Evolutionary conservation across 163 green algal species (phyloP).

Genomic region (Scenedesmus sp.): DNA sequence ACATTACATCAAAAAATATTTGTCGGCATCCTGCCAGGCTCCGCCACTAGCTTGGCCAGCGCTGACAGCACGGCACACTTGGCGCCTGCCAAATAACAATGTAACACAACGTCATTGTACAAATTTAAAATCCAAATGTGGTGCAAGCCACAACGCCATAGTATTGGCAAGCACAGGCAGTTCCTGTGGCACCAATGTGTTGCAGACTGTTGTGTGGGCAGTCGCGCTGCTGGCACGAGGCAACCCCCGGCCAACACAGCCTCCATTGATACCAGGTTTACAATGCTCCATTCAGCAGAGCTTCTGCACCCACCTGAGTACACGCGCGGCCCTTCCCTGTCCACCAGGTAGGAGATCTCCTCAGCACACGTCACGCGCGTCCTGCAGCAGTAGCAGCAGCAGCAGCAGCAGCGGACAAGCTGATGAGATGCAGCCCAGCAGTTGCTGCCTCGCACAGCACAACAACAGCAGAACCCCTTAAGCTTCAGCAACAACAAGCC

Average conservation of each 20-base stretch:
- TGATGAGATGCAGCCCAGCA: too few relatives aligned
- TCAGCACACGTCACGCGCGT: slow-evolving; percentile 91
- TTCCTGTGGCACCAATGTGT: too few relatives aligned
- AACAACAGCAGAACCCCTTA: too few relatives aligned
- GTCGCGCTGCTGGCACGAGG: too few relatives aligned
- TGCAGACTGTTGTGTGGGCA: too few relatives aligned
- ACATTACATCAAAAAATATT: neutral
- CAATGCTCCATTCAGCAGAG: neutral
- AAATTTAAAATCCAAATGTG: neutral
- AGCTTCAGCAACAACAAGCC: too few relatives aligned
- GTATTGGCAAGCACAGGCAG: too few relatives aligned
- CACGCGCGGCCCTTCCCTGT: slow-evolving; percentile 67
- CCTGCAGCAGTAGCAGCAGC: slow-evolving; percentile 91
- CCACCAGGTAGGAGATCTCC: slow-evolving; percentile 81
- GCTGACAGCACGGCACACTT: slow-evolving; percentile 64
- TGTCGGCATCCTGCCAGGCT: slow-evolving; percentile 76
- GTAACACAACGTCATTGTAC: neutral
- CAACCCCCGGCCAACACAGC: too few relatives aligned
- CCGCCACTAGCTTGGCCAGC: slow-evolving; percentile 80
- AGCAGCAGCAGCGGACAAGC: slow-evolving; percentile 80
- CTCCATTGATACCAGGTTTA: too few relatives aligned
- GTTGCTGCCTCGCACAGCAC: too few relatives aligned
- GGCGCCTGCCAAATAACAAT: neutral
- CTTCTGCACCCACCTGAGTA: slow-evolving; percentile 50
- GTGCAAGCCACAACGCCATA: too few relatives aligned